Percentiles rank a stretch among this genome's conserved stretches.
phyloP scores from a whole-genome alignment of 2,329 filamentous ascomycete genomes.

The Nemania diffusa region DNA sequence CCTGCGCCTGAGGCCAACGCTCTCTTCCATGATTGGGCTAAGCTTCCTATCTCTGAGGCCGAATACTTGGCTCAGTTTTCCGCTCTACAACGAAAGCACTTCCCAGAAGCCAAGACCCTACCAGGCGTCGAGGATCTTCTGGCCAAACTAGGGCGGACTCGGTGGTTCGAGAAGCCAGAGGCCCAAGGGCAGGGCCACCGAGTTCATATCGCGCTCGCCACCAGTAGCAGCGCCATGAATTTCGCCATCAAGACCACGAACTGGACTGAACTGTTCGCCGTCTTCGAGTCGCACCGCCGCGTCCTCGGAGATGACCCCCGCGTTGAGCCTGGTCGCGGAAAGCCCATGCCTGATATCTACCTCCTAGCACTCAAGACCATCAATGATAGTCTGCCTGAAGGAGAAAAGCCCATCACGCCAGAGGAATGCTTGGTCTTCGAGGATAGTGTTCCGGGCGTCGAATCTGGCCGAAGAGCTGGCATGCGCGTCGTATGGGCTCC shows the following conservation, averaged over 20 bases:
- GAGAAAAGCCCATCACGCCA: conserved; percentile 74
- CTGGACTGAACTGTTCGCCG: conserved; percentile 66
- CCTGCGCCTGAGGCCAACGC: conserved; percentile 64
- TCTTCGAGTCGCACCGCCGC: conserved; percentile 75
- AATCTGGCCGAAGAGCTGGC: conserved; percentile 87
- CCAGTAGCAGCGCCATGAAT: conserved; percentile 77
- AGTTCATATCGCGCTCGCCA: conserved; percentile 87
- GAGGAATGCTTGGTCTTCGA: conserved; percentile 97
- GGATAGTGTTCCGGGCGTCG: conserved; percentile 92
- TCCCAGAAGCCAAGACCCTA: conserved; percentile 78
- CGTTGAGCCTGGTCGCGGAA: conserved; percentile 82
- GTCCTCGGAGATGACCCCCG: conserved; percentile 88
- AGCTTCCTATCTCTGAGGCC: conserved; percentile 78
- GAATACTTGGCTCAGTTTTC: conserved; percentile 71
- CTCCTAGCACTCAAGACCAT: conserved; percentile 84
- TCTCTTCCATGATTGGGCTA: conserved; percentile 80
- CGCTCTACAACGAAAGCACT: conserved; percentile 75
- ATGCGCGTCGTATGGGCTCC: conserved; percentile 97
- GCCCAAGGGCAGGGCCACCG: conserved; percentile 52
- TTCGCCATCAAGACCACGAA: conserved; percentile 80
- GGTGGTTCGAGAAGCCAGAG: conserved; percentile 58
- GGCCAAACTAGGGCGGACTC: conserved; percentile 63
- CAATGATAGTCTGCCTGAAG: conserved; percentile 75
- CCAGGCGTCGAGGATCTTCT: conserved; percentile 81
- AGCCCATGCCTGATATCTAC: conserved; percentile 95